Evolutionary conservation across 176 grass and related monocot genomes (phyloP), one percentile per base, ranked within the genome.

Genomic region (Canna indica): DNA sequence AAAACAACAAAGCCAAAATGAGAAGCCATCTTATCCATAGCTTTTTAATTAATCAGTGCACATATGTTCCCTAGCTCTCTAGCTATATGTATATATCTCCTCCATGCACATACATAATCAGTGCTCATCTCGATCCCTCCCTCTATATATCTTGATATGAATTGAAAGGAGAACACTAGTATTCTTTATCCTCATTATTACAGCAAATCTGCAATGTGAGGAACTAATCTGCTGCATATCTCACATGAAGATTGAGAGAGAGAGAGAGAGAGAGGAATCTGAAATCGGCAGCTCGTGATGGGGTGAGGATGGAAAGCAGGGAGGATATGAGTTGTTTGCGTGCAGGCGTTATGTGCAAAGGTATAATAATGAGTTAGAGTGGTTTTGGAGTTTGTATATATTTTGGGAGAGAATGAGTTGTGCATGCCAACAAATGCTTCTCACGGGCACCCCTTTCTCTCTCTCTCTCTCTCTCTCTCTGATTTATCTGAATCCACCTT

Each of bases 341-440:
- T 68, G 65, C 32, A 29, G 29, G 61, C 5, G 61, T 4, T 18
- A n/a, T 9, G 65, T 36, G 26, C n/a, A 44, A 27, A 68, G 65
- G n/a, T 11, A 41, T 18, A 15, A 35, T 28, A 28, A 68, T 31
- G 65, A 28, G 20, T 42, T 28, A 22, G 27, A 20, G n/a, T 20
- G 36, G 17, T 65, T 44, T 68, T 34, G 65, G 65, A 27, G 65
- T 44, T 39, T 68, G 65, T 42, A 33, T 35, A 3, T 45, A 42
- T 67, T 39, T 44, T 24, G 36, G 25, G 24, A 28, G 22, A 22
- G n/a, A 45, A 44, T 46, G 36, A 68, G 65, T 68, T 68, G 65
- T 68, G 36, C 24, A 68, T 68, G 65, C 36, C 65, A 28, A 36
- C 65, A 68, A 68, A 44, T 68, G 20, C 36, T 20, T 44, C 65